A percentile compares a stretch with the other conserved stretches of the same genome.
Evolutionary conservation across 2,329 filamentous ascomycete species (phyloP).

Genomic region (Cercospora sp.): DNA sequence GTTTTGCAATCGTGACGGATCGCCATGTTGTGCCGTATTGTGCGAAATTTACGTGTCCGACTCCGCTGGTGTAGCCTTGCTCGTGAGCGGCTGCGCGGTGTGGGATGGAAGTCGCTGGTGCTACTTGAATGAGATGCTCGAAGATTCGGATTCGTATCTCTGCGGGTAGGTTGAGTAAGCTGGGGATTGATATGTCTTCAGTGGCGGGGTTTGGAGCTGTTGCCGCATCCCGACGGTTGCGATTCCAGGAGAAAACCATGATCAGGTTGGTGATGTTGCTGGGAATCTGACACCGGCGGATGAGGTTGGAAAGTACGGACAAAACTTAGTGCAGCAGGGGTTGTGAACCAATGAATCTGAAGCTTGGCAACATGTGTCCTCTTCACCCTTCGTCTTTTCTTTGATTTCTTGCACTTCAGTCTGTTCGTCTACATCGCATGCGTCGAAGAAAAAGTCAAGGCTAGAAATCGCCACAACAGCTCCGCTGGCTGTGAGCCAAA

Average conservation of each 20-base stretch:
- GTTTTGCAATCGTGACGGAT: constrained; percentile 17
- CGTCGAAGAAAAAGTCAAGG: no score
- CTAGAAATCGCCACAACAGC: no score
- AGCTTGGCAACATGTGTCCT: no score
- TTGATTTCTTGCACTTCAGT: no score
- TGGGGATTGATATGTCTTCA: background rate
- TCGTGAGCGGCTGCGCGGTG: constrained; percentile 9
- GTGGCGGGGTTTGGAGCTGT: background rate
- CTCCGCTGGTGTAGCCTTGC: constrained; percentile 9
- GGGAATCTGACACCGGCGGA: background rate
- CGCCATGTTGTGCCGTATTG: constrained; percentile 12
- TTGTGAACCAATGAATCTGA: background rate
- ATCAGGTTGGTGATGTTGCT: background rate
- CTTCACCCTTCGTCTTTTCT: no score
- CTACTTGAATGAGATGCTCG: constrained; percentile 7
- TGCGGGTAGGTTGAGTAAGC: constrained; percentile 10
- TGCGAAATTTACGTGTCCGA: constrained; percentile 13
- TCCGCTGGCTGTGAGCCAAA: no score
- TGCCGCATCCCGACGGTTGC: background rate
- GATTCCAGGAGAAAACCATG: background rate
- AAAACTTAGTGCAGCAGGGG: background rate
- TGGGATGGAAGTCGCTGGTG: background rate
- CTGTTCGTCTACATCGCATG: no score
- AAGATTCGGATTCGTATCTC: constrained; percentile 17
- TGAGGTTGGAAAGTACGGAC: background rate